Evolutionary conservation across 2,329 filamentous ascomycete species (phyloP), one percentile per base, ranked within the genome.

Genomic region (Huntiella bhutanensis): DNA sequence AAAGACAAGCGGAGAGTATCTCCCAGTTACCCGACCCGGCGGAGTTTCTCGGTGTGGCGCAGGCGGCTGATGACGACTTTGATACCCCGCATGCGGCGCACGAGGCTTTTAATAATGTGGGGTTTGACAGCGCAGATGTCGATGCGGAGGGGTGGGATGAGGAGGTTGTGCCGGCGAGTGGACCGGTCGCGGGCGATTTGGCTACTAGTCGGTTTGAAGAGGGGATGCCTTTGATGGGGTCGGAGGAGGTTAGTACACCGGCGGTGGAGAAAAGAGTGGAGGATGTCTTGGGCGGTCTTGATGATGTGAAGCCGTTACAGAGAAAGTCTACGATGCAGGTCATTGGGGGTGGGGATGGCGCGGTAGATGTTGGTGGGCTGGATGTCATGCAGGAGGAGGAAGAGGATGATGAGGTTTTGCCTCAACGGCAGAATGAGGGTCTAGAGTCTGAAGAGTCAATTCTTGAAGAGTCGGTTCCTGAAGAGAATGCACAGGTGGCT

Each of bases 251-350:
- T 11, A 33, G 19, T 13, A 43, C 49, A n/a, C 47, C 43, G 16
- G 35, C 34, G 43, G 32, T 43, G 38, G 40, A 40, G 39, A 49
- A 50, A n/a, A 57, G 59, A 47, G 54, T 60, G 19, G 58, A 60
- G 11, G 22, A 33, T n/a, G 44, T 36, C 7, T 47, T 47, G 64
- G 40, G 54, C 53, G 53, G 52, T 10, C 34, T 51, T 17, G n/a
- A 53, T 35, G 36, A 41, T 32, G 36, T 39, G 8, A 32, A 51
- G 3, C 58, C 55, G 1, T 53, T 84, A n/a, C 69, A 76, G 52
- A 70, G 80, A 47, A 84, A 84, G 58, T 80, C 77, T 15, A 85
- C 80, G 0, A 68, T 70, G 55, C 75, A 84, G 58, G 77, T 80
- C 1, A 62, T 83, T 48, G 63, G 68, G 19, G 65, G 67, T 1